Percentiles rank a stretch among this genome's conserved stretches.
phyloP scores from a whole-genome alignment of 768 basidiomycete species.

The Boletus patriciae region DNA sequence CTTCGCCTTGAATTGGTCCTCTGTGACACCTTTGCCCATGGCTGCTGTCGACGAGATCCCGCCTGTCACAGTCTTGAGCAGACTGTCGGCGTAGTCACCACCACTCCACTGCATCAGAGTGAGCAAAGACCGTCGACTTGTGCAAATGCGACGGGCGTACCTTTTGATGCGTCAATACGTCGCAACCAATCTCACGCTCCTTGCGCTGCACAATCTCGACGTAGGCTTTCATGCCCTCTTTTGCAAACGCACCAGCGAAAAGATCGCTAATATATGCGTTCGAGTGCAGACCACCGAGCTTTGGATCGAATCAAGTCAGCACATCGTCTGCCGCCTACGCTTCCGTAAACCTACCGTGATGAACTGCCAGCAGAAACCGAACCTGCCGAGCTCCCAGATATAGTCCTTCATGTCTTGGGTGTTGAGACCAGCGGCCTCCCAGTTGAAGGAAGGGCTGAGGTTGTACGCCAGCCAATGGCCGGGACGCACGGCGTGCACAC shows the following conservation, averaged over 20 bases:
- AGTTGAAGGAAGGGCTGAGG: conserved; percentile 90
- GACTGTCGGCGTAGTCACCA: conserved; percentile 86
- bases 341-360: conserved; percentile 71
- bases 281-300: conserved; percentile 96
- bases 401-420: conserved; percentile 83
- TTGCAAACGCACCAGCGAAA: conserved; percentile 85
- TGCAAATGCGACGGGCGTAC: conserved; percentile 40
- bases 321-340: not conserved
- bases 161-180: conserved; percentile 97
- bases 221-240: conserved; percentile 99
- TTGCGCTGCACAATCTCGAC: conserved; percentile 91
- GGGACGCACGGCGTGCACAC: conserved; percentile 80
- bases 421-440: conserved; percentile 90
- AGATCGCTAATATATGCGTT: conserved; percentile 95
- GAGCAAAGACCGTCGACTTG: conserved; percentile 13
- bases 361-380: conserved; percentile 99
- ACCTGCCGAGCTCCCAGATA: conserved; percentile 91
- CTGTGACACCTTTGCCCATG: conserved; percentile 97
- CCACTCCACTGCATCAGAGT: conserved; percentile 76
- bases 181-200: conserved; percentile 91
- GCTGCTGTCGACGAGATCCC: conserved; percentile 97
- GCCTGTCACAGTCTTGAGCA: conserved; percentile 96
- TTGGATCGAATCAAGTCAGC: conserved; percentile 31
- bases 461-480: conserved; percentile 97
- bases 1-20: conserved; percentile 71